Evolutionary conservation across 2,329 filamentous ascomycete species (phyloP).

Genomic region (Alternaria metachromatica): DNA sequence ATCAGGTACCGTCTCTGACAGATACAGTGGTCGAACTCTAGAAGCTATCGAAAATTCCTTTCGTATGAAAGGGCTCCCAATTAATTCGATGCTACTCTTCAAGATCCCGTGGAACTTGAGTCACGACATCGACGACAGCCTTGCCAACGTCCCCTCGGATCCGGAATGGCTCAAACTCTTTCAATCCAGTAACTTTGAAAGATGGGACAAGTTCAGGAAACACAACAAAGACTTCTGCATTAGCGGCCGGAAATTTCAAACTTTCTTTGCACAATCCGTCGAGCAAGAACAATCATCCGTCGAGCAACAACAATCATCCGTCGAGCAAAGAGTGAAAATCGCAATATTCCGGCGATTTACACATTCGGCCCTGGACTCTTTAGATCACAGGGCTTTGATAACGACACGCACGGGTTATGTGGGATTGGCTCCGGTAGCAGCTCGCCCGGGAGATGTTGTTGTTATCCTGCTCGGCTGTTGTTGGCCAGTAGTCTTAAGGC

Average conservation of each 20-base stretch:
- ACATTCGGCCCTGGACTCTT: too few relatives aligned
- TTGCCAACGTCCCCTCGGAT: neutral
- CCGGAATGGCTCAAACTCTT: neutral
- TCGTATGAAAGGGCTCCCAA: too few relatives aligned
- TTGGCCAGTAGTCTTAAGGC: neutral
- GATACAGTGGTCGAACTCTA: neutral
- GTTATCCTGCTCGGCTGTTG: neutral
- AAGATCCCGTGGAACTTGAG: neutral
- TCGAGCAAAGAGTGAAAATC: too few relatives aligned
- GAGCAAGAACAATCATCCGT: too few relatives aligned
- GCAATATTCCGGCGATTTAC: too few relatives aligned
- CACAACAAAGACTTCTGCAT: neutral
- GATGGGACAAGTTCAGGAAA: neutral
- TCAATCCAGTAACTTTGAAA: neutral
- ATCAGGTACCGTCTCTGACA: rapidly evolving
- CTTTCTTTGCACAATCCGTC: neutral
- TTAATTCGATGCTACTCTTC: too few relatives aligned
- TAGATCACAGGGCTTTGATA: neutral
- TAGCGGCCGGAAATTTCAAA: neutral
- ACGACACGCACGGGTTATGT: neutral
- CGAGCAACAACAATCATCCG: too few relatives aligned
- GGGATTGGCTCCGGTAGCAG: neutral
- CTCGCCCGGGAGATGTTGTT: neutral
- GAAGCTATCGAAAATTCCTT: rapidly evolving
- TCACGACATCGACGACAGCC: neutral